A percentile compares a stretch with the other conserved stretches of the same genome.
Evolutionary conservation across 495 filamentous ascomycete genomes (phyloP).

Genomic region (Penicillium ucsense): DNA sequence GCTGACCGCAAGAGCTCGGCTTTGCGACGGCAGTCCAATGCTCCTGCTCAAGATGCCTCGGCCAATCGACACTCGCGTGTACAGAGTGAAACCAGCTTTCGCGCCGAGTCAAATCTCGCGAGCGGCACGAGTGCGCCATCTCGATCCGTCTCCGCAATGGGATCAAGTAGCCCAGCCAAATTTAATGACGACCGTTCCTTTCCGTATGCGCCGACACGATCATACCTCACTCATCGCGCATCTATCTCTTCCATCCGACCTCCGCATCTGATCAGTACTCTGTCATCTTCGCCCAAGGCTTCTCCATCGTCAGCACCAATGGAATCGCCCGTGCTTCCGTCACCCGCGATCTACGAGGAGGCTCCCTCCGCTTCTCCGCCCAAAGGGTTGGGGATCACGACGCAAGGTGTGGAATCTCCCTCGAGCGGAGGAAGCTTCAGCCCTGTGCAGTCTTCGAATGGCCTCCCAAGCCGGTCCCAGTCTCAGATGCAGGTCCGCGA

Average conservation of each 20-base stretch:
- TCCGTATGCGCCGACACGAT: conserved; percentile 26
- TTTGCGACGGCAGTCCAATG: conserved; percentile 30
- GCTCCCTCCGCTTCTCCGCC: conserved; percentile 17
- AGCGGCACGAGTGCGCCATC: conserved; percentile 20
- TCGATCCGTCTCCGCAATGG: conserved; percentile 36
- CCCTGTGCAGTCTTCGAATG: conserved; percentile 25
- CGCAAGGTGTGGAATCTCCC: conserved; percentile 15
- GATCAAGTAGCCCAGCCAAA: conserved; percentile 25
- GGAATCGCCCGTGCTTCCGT: conserved; percentile 2
- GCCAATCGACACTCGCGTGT: conserved; percentile 45
- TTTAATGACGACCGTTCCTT: conserved; percentile 34
- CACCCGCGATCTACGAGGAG: conserved; percentile 7
- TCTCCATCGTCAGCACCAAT: conserved; percentile 1
- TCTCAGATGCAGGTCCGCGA: conserved; percentile 65
- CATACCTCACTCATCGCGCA: conserved; percentile 31
- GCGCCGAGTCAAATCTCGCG: conserved; percentile 25
- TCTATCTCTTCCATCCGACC: conserved; percentile 24
- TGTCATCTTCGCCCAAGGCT: conserved; percentile 3
- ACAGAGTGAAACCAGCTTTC: conserved; percentile 48
- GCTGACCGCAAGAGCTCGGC: conserved; percentile 28
- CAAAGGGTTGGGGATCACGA: conserved; percentile 23
- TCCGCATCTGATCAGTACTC: conserved; percentile 4
- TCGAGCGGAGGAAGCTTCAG: conserved; percentile 27
- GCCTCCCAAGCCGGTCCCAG: conserved; percentile 34
- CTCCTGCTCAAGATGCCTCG: conserved; percentile 23